Percentiles rank a stretch among this genome's conserved stretches.
Conservation (phyloP, 2,329 filamentous ascomycete genomes). For the Ceratocystis smalleyi region DNA sequence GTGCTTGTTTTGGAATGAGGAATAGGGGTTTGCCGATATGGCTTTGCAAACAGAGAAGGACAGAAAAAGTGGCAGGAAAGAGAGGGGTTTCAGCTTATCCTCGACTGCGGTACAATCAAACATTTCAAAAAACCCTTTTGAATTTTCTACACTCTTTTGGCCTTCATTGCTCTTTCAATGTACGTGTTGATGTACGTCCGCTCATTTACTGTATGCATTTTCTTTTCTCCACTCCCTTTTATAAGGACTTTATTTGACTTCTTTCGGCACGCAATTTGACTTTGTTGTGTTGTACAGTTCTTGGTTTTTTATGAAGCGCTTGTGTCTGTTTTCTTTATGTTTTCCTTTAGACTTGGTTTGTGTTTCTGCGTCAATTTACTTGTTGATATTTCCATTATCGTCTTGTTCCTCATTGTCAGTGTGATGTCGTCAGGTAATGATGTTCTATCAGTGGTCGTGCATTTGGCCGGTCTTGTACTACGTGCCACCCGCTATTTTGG, state of each 20-base stretch:
- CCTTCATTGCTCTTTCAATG: neutral
- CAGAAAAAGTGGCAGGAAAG: neutral
- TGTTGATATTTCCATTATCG: neutral
- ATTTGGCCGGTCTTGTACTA: neutral
- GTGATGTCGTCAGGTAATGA: neutral
- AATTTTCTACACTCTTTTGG: neutral
- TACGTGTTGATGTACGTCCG: neutral
- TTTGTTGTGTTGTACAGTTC: neutral
- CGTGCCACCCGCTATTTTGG: neutral
- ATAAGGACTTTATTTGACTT: constrained; percentile 1
- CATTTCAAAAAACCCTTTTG: neutral
- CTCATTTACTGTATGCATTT: constrained; percentile 4
- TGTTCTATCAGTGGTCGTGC: neutral
- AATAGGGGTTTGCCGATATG: neutral
- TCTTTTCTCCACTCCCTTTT: constrained; percentile 7
- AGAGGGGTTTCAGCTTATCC: constrained; percentile 4
- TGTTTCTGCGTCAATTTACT: neutral
- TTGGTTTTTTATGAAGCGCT: neutral
- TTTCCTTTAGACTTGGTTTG: neutral
- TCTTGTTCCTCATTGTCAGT: neutral
- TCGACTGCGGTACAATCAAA: constrained; percentile 2
- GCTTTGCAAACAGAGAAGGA: neutral
- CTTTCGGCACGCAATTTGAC: neutral
- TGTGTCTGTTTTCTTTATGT: neutral
- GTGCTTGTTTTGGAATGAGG: constrained; percentile 5